phyloP scores from a whole-genome alignment of 164 flowering plant genomes.

The Macadamia integrifolia region DNA sequence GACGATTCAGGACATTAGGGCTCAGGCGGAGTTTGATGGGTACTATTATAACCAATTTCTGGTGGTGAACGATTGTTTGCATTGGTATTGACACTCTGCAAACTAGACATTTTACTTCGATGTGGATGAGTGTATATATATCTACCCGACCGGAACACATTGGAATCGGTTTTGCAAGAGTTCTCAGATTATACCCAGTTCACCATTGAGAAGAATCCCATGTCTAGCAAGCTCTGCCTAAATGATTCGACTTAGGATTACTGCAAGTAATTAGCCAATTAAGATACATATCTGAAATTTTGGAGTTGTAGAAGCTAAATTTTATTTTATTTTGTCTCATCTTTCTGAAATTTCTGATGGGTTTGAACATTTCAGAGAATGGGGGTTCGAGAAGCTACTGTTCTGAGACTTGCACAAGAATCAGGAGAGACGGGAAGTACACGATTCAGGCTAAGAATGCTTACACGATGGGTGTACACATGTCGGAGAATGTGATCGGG shows the following conservation, averaged over 20 bases:
- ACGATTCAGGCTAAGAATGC: too few species aligned
- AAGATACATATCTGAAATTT: too few species aligned
- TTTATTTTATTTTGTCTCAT: too few species aligned
- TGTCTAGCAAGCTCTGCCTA: constrained; percentile 53
- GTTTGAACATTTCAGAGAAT: constrained; percentile 25
- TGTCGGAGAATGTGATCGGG: constrained; percentile 12
- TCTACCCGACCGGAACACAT: constrained; percentile 34
- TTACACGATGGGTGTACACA: too few species aligned
- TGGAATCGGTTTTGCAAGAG: constrained; percentile 41
- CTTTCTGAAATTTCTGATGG: too few species aligned
- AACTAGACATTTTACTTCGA: constrained; percentile 70
- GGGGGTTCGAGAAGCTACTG: constrained; percentile 58
- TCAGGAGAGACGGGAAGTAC: too few species aligned
- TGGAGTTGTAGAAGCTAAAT: too few species aligned
- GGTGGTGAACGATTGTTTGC: constrained; percentile 62
- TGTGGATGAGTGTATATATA: constrained; percentile 62
- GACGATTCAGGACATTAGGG: constrained; percentile 55
- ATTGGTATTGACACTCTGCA: constrained; percentile 39
- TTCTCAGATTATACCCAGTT: constrained; percentile 51
- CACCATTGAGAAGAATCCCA: constrained; percentile 67
- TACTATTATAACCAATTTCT: constrained; percentile 20
- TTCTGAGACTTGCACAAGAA: constrained; percentile 29
- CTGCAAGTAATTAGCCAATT: background rate
- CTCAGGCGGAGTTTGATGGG: constrained; percentile 48
- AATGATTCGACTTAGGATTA: constrained; percentile 32